Evolutionary conservation across 176 grass and related monocot genomes (phyloP).

Genomic region (Rhynchospora tenuis): DNA sequence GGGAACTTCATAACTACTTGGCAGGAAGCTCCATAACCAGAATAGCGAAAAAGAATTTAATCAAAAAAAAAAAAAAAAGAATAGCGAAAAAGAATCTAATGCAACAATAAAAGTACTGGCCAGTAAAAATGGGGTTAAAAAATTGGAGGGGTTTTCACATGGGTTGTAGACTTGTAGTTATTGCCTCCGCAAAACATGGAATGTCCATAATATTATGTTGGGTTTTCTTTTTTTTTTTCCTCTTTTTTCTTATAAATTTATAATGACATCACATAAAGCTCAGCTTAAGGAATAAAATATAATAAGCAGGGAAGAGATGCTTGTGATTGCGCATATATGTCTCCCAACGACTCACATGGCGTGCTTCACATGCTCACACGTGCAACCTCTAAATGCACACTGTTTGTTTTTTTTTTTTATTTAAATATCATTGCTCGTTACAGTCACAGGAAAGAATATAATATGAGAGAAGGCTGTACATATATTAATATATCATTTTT

Average conservation of each 20-base stretch:
- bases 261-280: not conserved
- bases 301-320: too few species aligned
- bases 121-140: too few species aligned
- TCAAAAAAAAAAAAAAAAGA: too few species aligned
- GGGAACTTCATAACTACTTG: not conserved
- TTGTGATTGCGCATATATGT: too few species aligned
- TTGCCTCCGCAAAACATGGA: constrained; percentile 15
- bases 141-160: not conserved
- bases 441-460: not conserved
- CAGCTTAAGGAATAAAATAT: not conserved
- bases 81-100: not conserved
- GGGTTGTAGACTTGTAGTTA: constrained; percentile 20
- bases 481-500: too few species aligned
- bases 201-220: constrained; percentile 12
- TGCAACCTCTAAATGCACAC: not conserved
- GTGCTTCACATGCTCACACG: not conserved
- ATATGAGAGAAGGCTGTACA: not conserved
- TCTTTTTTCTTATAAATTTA: not conserved
- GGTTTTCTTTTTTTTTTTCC: not conserved
- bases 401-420: not conserved
- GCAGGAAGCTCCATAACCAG: not conserved
- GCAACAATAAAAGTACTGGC: too few species aligned
- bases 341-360: not conserved
- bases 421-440: not conserved
- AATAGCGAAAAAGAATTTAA: not conserved